Evolutionary conservation across 805 yeast species (phyloP), one percentile per base, ranked within the genome.

Genomic region (Ogataea thermomethanolica): DNA sequence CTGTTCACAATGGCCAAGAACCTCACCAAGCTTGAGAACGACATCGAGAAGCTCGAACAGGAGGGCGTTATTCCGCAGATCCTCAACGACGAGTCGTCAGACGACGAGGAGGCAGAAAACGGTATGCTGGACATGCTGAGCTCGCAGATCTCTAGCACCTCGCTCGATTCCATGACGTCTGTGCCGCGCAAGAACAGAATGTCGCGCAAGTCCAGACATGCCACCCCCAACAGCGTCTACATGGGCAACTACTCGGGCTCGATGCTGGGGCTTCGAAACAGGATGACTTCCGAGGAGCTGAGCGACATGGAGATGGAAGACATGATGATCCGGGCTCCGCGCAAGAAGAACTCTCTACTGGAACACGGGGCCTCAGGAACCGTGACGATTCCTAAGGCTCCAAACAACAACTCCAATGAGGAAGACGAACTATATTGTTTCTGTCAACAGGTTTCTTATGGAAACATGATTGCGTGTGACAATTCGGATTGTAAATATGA

Each of bases 391-490:
- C 56, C 59, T 7, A 46, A 49, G 36, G 46, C 35, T 13, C 47
- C 48, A 8, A 45, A 41, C 32, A 46, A 35, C 11, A 63, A 58
- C 24, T 71, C 69, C 12, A 81, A 75, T 35, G 85, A 80, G 43
- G 88, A 81, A 45, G 80, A 78, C 43, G 82, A 78, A 35, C 51
- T 78, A 37, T 91, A 91, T 61, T 91, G 99, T 62, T 84, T 85
- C 65, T 91, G 99, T 58, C 95, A 88, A 57, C 88, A 90, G 51
- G 95, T 85, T 0, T 89, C 97, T 0, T 87, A 83, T 64, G 82
- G 82, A 13, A 74, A 74, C 49, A 76, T 76, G 82, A 75, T 76
- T 55, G 81, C 78, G 0, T 76, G 82, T 54, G 82, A 76, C 49
- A 76, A 76, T 45, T 78, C 76, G 25, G 75, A 73, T 52, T 77